These are phyloP conservation scores for Biscogniauxia sp. DNA, from an alignment of 2,329 filamentous ascomycete species.

Conservation along the genomic window DNA sequence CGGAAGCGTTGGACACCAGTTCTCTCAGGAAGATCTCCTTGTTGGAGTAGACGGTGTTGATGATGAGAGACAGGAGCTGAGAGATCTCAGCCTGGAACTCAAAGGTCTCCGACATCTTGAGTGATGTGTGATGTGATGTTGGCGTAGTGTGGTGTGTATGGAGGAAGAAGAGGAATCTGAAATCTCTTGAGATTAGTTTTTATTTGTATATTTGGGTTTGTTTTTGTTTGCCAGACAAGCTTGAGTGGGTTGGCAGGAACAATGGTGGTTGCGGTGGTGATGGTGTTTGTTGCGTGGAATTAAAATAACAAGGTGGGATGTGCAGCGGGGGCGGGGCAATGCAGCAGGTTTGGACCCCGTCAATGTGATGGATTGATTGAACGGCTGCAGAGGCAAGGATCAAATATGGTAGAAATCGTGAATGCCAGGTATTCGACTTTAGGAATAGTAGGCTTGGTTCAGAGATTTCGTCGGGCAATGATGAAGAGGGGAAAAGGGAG, in stretches of 20 bases:
- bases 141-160: not conserved
- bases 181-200: slow-evolving; percentile 10
- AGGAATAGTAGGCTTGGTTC: too few species aligned
- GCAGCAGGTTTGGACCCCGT: too few species aligned
- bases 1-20: slow-evolving; percentile 95
- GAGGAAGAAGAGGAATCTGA: slow-evolving; percentile 10
- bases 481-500: slow-evolving; percentile 1
- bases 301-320: not conserved
- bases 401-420: too few species aligned
- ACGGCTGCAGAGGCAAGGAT: too few species aligned
- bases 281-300: not conserved
- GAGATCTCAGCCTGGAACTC: slow-evolving; percentile 99
- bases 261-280: slow-evolving; percentile 3
- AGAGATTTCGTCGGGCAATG: not conserved
- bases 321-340: not conserved
- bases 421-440: too few species aligned
- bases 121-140: not conserved
- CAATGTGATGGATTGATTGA: too few species aligned
- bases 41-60: slow-evolving; percentile 99
- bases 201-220: too few species aligned
- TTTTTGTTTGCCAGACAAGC: not conserved
- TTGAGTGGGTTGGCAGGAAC: slow-evolving; percentile 8
- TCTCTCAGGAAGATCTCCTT: slow-evolving; percentile 99
- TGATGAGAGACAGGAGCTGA: slow-evolving; percentile 99
- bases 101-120: slow-evolving; percentile 88